Percentiles rank a stretch among this genome's conserved stretches.
Evolutionary conservation across 2,329 filamentous ascomycete genomes (phyloP).

Genomic region (Aotearoamyces nothofagi): DNA sequence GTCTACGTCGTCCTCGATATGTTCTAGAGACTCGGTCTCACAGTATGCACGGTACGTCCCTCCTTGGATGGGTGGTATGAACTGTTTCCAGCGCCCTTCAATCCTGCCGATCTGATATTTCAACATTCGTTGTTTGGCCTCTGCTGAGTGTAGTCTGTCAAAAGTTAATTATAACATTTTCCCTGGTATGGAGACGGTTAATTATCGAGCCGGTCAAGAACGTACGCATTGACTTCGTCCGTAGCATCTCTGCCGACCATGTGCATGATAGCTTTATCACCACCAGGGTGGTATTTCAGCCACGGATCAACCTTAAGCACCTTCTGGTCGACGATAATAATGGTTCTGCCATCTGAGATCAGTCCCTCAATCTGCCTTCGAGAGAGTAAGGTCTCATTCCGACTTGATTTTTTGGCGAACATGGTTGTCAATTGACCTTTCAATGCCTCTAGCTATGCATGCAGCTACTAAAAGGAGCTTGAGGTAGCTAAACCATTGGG

Average conservation of each 20-base stretch:
- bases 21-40: constrained; percentile 16
- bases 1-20: constrained; percentile 13
- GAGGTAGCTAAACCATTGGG: too few species aligned
- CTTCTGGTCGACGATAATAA: constrained; percentile 68
- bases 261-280: constrained; percentile 78
- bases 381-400: constrained; percentile 27
- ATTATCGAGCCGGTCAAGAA: constrained; percentile 18
- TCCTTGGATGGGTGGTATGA: constrained; percentile 81
- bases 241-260: constrained; percentile 92
- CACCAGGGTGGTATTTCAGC: constrained; percentile 82
- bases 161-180: constrained; percentile 3
- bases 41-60: constrained; percentile 52
- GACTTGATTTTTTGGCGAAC: constrained; percentile 3
- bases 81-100: constrained; percentile 73
- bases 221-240: constrained; percentile 82
- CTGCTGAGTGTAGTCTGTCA: constrained; percentile 62
- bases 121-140: constrained; percentile 62
- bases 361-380: constrained; percentile 59
- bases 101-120: constrained; percentile 73
- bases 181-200: neutral
- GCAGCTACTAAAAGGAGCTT: too few species aligned
- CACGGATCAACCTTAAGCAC: constrained; percentile 83
- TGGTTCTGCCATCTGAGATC: constrained; percentile 66
- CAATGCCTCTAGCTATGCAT: too few species aligned
- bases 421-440: too few species aligned